phyloP scores from a whole-genome alignment of 176 grass and related monocot species.

The Triticum aestivum region DNA sequence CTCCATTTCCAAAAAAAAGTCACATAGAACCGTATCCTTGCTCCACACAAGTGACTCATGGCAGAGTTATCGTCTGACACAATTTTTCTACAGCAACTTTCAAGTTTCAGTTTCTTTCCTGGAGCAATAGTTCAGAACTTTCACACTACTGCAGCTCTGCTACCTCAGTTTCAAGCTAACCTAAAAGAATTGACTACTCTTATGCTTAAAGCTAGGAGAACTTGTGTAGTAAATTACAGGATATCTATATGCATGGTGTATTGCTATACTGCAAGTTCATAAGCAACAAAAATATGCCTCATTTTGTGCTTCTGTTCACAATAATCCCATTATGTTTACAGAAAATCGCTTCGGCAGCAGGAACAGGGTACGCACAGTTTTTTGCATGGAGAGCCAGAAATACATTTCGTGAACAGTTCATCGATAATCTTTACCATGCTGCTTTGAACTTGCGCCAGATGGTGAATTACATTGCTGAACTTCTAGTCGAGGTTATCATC shows the following conservation, averaged over 20 bases:
- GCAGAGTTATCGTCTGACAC: neutral
- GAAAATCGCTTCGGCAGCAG: slow-evolving; percentile 45
- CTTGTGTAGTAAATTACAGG: neutral
- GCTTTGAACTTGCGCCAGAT: slow-evolving; percentile 67
- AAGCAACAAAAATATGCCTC: neutral
- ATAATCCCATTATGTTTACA: slow-evolving; percentile 35
- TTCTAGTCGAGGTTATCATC: slow-evolving; percentile 54
- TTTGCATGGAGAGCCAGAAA: slow-evolving; percentile 68
- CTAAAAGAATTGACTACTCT: neutral
- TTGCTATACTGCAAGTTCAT: neutral
- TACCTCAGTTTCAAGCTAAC: neutral
- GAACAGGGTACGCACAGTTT: slow-evolving; percentile 32
- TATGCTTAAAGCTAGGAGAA: neutral
- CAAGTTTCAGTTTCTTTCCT: neutral
- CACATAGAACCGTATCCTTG: neutral
- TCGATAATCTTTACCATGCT: slow-evolving; percentile 68
- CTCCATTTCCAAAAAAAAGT: too few relatives aligned
- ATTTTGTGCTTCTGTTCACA: slow-evolving; percentile 15
- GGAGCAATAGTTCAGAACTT: neutral
- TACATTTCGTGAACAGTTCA: slow-evolving; percentile 46
- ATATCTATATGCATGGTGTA: slow-evolving; percentile 28
- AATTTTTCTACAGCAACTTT: slow-evolving; percentile 1
- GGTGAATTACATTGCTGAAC: slow-evolving; percentile 53
- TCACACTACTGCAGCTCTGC: slow-evolving; percentile 18
- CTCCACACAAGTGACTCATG: neutral